A percentile compares a stretch with the other conserved stretches of the same genome.
Conservation (phyloP, 345 rosid species). For the Noccaea caerulescens region DNA sequence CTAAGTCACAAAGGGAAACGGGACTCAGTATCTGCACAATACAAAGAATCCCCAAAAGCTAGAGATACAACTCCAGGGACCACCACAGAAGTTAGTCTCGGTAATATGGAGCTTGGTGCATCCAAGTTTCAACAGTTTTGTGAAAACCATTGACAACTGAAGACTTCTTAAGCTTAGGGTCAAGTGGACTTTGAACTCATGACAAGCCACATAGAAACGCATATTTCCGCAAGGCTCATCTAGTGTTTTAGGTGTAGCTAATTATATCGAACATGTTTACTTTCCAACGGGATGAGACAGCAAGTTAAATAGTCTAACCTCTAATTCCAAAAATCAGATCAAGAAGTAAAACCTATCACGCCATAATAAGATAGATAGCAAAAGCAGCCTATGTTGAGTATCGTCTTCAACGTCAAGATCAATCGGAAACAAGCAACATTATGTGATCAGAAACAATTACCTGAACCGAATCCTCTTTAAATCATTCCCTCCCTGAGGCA, state of each 20-base stretch:
- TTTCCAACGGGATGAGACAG: too few relatives aligned
- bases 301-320: not conserved
- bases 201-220: not conserved
- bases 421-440: not conserved
- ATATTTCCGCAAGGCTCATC: not conserved
- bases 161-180: not conserved
- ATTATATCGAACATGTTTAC: too few relatives aligned
- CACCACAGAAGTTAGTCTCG: not conserved
- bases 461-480: slow-evolving; percentile 90
- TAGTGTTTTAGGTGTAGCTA: not conserved
- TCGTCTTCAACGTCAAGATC: not conserved
- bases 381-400: not conserved
- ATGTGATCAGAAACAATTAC: slow-evolving; percentile 42
- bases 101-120: not conserved
- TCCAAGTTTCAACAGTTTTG: not conserved
- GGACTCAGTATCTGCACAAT: not conserved
- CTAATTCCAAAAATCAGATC: slow-evolving; percentile 6
- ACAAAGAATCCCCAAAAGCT: not conserved
- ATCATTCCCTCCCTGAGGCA: slow-evolving; percentile 86
- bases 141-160: slow-evolving; percentile 1
- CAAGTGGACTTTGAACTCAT: not conserved
- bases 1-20: not conserved
- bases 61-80: not conserved
- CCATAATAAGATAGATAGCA: not conserved
- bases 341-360: not conserved